These are phyloP conservation scores for Pseudogymnoascus sp. DNA, from an alignment of 2,329 filamentous ascomycete genomes.

Conservation along the genomic window DNA sequence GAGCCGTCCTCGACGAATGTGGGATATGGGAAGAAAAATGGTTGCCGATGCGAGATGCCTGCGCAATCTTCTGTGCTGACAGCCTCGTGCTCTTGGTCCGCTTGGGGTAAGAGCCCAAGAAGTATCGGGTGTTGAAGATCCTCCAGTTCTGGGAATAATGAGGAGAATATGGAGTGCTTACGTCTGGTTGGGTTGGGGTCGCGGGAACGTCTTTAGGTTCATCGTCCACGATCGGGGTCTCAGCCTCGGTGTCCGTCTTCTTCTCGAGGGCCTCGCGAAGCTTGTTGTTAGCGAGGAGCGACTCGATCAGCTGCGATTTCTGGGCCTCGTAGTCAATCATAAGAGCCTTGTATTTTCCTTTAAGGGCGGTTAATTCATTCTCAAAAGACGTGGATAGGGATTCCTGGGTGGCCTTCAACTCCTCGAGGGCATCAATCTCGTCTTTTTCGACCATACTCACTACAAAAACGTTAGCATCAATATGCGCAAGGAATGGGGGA, in stretches of 20 bases:
- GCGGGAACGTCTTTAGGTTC: background rate
- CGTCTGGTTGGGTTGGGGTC: background rate
- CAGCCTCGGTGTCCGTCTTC: background rate
- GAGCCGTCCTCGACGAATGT: background rate
- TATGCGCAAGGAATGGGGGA: slow-evolving; percentile 7
- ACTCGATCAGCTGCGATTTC: slow-evolving; percentile 53
- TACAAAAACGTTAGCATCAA: slow-evolving; percentile 25
- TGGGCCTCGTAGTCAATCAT: slow-evolving; percentile 48
- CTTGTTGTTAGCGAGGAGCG: slow-evolving; percentile 54
- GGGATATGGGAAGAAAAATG: background rate
- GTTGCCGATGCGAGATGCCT: background rate
- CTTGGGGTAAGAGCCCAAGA: background rate
- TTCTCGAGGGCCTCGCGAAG: slow-evolving; percentile 44
- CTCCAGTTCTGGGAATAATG: background rate
- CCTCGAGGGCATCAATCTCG: slow-evolving; percentile 47
- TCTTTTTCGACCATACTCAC: slow-evolving; percentile 48
- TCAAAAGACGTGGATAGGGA: slow-evolving; percentile 52
- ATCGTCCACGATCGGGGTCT: background rate
- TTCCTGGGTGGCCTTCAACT: slow-evolving; percentile 52
- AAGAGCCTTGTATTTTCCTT: slow-evolving; percentile 43
- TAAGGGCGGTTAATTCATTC: slow-evolving; percentile 49
- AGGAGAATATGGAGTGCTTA: slow-evolving; percentile 6
- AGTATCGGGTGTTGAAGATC: slow-evolving; percentile 5
- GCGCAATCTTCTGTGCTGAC: background rate
- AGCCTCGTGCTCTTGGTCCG: background rate